These are phyloP conservation scores for Candida yuanshanica DNA, from an alignment of 805 yeast genomes.

Conservation along the genomic window DNA sequence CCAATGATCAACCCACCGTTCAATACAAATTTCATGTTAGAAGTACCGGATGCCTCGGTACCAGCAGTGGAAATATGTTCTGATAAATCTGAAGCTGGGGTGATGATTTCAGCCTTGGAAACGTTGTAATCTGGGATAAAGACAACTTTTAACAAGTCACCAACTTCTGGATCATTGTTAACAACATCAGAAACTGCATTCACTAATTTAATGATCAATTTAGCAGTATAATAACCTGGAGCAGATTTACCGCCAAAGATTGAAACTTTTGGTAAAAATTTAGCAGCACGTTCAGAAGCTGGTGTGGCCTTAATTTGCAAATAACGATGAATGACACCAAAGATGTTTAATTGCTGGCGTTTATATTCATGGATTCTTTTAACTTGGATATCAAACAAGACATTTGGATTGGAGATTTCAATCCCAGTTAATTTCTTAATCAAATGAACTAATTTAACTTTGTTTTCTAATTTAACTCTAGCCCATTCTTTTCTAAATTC, in stretches of 20 bases:
- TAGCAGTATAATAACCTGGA: conserved; percentile 97
- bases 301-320: conserved; percentile 66
- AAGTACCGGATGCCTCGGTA: conserved; percentile 94
- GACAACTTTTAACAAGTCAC: conserved; percentile 74
- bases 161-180: conserved; percentile 71
- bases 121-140: conserved; percentile 92
- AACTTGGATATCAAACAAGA: conserved; percentile 86
- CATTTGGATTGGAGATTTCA: conserved; percentile 59
- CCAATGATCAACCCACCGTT: conserved; percentile 94
- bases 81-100: conserved; percentile 85
- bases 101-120: conserved; percentile 85
- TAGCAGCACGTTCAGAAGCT: conserved; percentile 50
- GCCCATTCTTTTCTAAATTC: conserved; percentile 69
- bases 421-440: conserved; percentile 55
- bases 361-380: conserved; percentile 94
- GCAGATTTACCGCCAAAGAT: conserved; percentile 95
- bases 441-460: conserved; percentile 57
- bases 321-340: conserved; percentile 84
- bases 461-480: conserved; percentile 62
- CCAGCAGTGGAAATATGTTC: conserved; percentile 97
- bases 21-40: conserved; percentile 91
- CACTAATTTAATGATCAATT: conserved; percentile 79
- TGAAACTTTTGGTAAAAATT: conserved; percentile 66
- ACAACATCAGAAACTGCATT: conserved; percentile 77
- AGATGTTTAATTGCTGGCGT: conserved; percentile 89